phyloP scores from a whole-genome alignment of 495 filamentous ascomycete genomes.

The Aspergillus diversus region DNA sequence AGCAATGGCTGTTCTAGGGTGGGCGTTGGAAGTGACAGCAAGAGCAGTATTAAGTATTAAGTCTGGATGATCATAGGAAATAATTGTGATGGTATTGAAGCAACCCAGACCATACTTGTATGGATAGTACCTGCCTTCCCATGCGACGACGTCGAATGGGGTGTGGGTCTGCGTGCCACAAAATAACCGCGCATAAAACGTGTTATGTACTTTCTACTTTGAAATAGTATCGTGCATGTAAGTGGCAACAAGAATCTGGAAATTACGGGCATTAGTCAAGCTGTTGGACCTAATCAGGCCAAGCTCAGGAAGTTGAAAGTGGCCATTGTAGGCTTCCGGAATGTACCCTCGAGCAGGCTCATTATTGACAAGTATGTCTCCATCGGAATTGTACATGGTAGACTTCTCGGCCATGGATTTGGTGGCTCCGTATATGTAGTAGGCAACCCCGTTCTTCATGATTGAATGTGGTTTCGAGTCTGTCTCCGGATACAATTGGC shows the following conservation, averaged over 20 bases:
- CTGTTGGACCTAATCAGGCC: slow-evolving; percentile 89
- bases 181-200: slow-evolving; percentile 81
- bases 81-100: slow-evolving; percentile 75
- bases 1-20: slow-evolving; percentile 71
- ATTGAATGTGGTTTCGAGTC: slow-evolving; percentile 73
- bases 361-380: slow-evolving; percentile 84
- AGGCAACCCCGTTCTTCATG: slow-evolving; percentile 77
- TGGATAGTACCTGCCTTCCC: slow-evolving; percentile 78
- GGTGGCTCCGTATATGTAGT: slow-evolving; percentile 80
- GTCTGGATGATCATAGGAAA: slow-evolving; percentile 82
- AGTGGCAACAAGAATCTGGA: slow-evolving; percentile 77
- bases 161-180: slow-evolving; percentile 70
- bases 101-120: slow-evolving; percentile 86
- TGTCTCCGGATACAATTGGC: slow-evolving; percentile 58
- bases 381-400: slow-evolving; percentile 89
- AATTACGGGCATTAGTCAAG: slow-evolving; percentile 86
- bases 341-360: slow-evolving; percentile 81
- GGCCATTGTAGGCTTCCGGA: slow-evolving; percentile 82
- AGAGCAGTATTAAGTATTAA: slow-evolving; percentile 83
- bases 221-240: slow-evolving; percentile 49
- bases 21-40: slow-evolving; percentile 74
- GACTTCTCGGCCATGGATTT: slow-evolving; percentile 76
- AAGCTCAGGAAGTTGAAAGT: slow-evolving; percentile 83
- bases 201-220: slow-evolving; percentile 69
- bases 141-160: slow-evolving; percentile 83